Evolutionary conservation across 176 grass and related monocot species (phyloP).

Genomic region (Oryza brachyantha): DNA sequence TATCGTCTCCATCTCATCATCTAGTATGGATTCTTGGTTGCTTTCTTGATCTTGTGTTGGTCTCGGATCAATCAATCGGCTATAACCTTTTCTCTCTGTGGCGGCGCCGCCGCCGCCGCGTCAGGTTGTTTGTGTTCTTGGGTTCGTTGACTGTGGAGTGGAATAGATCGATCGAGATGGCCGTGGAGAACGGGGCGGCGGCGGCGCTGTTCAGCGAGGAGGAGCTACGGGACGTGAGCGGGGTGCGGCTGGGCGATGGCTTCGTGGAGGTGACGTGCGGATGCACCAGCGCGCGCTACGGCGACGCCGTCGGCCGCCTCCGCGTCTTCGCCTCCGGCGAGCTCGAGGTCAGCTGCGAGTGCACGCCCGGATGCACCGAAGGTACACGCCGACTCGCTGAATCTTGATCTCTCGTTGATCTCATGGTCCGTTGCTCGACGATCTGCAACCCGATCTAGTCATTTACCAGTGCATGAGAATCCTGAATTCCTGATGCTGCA

Average conservation of each 20-base stretch:
- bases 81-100: background rate
- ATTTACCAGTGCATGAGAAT: too few relatives aligned
- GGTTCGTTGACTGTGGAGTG: background rate
- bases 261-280: slow-evolving; percentile 60
- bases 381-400: background rate
- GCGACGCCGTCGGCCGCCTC: slow-evolving; percentile 61
- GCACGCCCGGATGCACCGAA: slow-evolving; percentile 57
- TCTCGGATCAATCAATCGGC: background rate
- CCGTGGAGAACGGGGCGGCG: background rate
- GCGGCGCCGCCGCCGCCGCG: too few relatives aligned
- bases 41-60: background rate
- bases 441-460: background rate
- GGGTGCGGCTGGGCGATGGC: slow-evolving; percentile 37
- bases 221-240: slow-evolving; percentile 47
- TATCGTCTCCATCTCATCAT: background rate
- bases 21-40: background rate
- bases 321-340: slow-evolving; percentile 59
- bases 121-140: background rate
- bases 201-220: slow-evolving; percentile 52
- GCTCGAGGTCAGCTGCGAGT: slow-evolving; percentile 57
- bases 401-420: background rate
- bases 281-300: slow-evolving; percentile 61
- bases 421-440: background rate
- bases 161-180: slow-evolving; percentile 27
- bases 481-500: background rate